Evolutionary conservation across 129 eudicot genomes (phyloP).

Genomic region (Saussurea involucrata): DNA sequence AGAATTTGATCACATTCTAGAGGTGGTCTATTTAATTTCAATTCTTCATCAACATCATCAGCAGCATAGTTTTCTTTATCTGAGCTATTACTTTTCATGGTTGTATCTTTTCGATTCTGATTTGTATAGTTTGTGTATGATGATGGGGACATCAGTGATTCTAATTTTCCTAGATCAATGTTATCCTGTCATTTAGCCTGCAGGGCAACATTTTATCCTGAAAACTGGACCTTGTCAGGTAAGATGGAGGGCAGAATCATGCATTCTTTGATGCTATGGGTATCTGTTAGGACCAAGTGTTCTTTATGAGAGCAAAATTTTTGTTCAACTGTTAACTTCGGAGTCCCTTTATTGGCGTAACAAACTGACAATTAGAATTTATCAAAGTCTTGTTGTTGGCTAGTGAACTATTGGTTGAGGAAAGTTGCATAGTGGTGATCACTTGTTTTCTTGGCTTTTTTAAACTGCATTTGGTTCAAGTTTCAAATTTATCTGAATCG

Average conservation of each 20-base stretch:
- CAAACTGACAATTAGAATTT: neutral
- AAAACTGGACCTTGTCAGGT: neutral
- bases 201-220: neutral
- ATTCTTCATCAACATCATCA: slow-evolving; percentile 8
- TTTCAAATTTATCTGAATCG: neutral
- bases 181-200: neutral
- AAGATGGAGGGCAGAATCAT: slow-evolving; percentile 8
- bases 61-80: neutral
- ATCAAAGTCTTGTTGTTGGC: neutral
- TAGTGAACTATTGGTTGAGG: neutral
- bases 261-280: neutral
- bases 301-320: neutral
- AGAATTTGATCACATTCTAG: slow-evolving; percentile 6
- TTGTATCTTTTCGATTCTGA: slow-evolving; percentile 4
- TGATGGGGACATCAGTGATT: neutral
- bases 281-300: neutral
- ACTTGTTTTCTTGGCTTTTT: neutral
- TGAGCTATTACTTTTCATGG: slow-evolving; percentile 4
- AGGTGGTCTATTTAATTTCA: slow-evolving; percentile 6
- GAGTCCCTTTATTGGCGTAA: neutral
- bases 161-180: neutral
- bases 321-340: neutral
- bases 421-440: slow-evolving; percentile 1
- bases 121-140: slow-evolving; percentile 1
- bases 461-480: neutral